phyloP scores from a whole-genome alignment of 305 asterid species.

The Fraxinus albicans region DNA sequence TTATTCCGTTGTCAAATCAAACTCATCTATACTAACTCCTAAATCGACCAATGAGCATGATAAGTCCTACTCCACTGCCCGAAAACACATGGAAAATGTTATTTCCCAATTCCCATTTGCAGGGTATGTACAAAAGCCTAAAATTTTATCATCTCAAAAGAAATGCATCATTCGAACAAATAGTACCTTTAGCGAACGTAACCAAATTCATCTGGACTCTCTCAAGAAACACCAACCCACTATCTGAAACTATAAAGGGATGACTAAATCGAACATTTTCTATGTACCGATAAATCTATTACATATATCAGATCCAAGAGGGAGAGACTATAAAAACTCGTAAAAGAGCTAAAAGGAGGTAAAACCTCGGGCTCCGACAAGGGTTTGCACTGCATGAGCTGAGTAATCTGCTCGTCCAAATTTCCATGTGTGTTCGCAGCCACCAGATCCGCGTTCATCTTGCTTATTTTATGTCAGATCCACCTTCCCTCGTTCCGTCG shows the following conservation, averaged over 20 bases:
- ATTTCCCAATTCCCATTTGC: background rate
- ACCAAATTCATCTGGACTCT: background rate
- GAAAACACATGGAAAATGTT: background rate
- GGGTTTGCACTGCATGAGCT: conserved; percentile 95
- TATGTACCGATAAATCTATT: background rate
- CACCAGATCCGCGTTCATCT: conserved; percentile 66
- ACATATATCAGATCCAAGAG: conserved; percentile 34
- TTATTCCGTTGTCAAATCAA: background rate
- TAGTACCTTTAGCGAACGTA: background rate
- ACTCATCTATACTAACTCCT: background rate
- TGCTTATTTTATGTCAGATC: conserved; percentile 34
- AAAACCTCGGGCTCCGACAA: conserved; percentile 76
- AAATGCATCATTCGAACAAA: background rate
- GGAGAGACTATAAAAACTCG: conserved; percentile 3
- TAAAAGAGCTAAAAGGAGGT: background rate
- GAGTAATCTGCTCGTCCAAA: conserved; percentile 75
- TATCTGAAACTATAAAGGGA: background rate
- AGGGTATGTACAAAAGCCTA: background rate
- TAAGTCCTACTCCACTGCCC: background rate
- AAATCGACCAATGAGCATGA: background rate
- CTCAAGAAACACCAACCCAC: background rate
- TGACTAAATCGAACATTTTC: background rate
- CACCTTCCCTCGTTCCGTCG: conserved; percentile 20
- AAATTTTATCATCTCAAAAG: background rate
- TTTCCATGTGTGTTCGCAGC: conserved; percentile 52